Base-by-base conservation (phyloP, 2,329 filamentous ascomycete species). In the Xylaria hypoxylon region DNA sequence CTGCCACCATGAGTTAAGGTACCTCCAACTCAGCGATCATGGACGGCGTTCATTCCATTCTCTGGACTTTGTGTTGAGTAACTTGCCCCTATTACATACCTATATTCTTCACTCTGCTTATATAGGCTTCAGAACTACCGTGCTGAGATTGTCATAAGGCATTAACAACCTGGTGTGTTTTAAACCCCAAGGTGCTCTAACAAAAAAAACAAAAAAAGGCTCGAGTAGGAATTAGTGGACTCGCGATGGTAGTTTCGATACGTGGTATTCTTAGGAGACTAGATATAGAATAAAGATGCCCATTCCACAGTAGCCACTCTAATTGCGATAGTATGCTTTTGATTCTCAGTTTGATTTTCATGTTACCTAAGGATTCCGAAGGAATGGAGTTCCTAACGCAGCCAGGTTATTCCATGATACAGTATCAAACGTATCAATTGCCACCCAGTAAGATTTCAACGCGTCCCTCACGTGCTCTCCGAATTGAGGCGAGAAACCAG, bases 1-100 rank as follows among this genome's bases (percentile, higher is more conserved):
- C 8, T 68, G 13, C 51, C 62, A 0, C 65, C 68, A 28, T 69
- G 24, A 63, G 3, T 15, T 15, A 6, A 83, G 73, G 81, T 83
- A 26, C 2, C 71, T 40, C 10, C 2, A 48, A 28, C 15, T 48
- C 11, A 28, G 6, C 24, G 15, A 17, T 15, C 5, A 45, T 8
- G 7, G 8, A 6, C n/a, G 42, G n/a, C 42, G 42, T 6, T 45
- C 2, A 8, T 45, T 10, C n/a, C 3, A 45, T 24, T 6, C 15
- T 17, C 17, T 3, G 38, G 4, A 5, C 15, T 38, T 38, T 38
- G 35, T 8, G 2, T 31, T 8, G 28, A 31, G 28, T 8, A 5
- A 31, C 11, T 8, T 8, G 11, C 33, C 33, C 7, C 33, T 10
- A 2, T 11, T 8, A 38, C 3, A 38, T 19, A 8, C 17, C 40